Evolutionary conservation across 108 stramenopile species (phyloP).

Genomic region (Poteriospumella lacustris): DNA sequence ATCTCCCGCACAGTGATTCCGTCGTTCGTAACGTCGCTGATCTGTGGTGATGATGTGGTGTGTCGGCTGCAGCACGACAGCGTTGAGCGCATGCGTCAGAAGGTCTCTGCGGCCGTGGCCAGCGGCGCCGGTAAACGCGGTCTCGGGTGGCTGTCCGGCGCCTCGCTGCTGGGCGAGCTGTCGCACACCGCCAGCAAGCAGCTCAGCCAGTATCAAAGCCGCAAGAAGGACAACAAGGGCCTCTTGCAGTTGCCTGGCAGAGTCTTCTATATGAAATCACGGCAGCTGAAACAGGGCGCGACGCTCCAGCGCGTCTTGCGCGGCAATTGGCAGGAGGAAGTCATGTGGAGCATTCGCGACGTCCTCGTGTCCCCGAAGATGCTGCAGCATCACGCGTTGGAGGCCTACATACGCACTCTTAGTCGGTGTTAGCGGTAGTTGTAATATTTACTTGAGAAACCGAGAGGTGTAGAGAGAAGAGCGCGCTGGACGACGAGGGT

Average conservation of each 20-base stretch:
- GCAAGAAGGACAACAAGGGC: neutral
- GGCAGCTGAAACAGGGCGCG: conserved; percentile 32
- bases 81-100: neutral
- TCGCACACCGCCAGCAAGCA: neutral
- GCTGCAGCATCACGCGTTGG: conserved; percentile 45
- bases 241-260: conserved; percentile 33
- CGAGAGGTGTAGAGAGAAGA: too few species aligned
- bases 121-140: neutral
- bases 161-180: neutral
- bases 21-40: neutral
- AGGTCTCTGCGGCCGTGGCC: neutral
- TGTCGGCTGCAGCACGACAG: neutral
- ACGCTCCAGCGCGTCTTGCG: conserved; percentile 29
- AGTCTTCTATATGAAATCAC: conserved; percentile 47
- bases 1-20: neutral
- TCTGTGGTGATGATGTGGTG: conserved; percentile 16
- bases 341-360: conserved; percentile 50
- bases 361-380: conserved; percentile 48
- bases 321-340: conserved; percentile 48
- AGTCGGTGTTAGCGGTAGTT: conserved; percentile 4
- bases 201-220: neutral
- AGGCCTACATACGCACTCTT: conserved; percentile 37
- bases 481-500: too few species aligned
- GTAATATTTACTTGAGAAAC: too few species aligned
- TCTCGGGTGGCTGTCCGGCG: neutral